Conservation (phyloP, 331 rosid genomes). For the Stylosanthes scabra region DNA sequence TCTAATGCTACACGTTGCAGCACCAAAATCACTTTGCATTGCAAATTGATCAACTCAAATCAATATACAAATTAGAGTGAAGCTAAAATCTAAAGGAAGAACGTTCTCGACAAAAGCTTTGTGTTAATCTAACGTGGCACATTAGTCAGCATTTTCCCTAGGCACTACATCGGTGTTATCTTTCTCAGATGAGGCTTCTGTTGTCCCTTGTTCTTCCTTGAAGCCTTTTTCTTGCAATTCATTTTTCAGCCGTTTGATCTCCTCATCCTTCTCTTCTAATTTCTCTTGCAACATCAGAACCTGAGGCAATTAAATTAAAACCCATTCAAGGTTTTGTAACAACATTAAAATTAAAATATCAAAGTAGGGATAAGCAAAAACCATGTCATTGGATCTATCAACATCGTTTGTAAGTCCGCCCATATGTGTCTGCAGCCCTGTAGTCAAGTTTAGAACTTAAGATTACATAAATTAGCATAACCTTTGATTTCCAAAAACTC, state of each 20-base stretch:
- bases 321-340: slow-evolving; percentile 4
- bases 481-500: neutral
- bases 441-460: slow-evolving; percentile 36
- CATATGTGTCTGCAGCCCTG: slow-evolving; percentile 81
- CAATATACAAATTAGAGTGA: slow-evolving; percentile 53
- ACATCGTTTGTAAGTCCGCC: slow-evolving; percentile 90
- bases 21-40: slow-evolving; percentile 6
- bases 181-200: slow-evolving; percentile 41
- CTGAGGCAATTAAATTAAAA: slow-evolving; percentile 53
- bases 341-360: neutral
- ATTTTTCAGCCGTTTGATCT: slow-evolving; percentile 57
- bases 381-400: slow-evolving; percentile 95
- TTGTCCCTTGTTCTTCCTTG: slow-evolving; percentile 45
- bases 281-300: slow-evolving; percentile 74
- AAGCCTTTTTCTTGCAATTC: slow-evolving; percentile 53
- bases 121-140: neutral
- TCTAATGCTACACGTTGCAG: slow-evolving; percentile 5
- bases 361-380: slow-evolving; percentile 45
- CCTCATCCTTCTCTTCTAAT: slow-evolving; percentile 71
- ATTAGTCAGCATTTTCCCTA: slow-evolving; percentile 45
- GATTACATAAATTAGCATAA: too few species aligned
- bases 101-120: too few species aligned
- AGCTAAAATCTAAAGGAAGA: too few species aligned
- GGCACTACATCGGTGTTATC: slow-evolving; percentile 43
- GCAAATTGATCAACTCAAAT: neutral